Evolutionary conservation across 2,329 filamentous ascomycete genomes (phyloP).

Genomic region (Aspergillus sp.): DNA sequence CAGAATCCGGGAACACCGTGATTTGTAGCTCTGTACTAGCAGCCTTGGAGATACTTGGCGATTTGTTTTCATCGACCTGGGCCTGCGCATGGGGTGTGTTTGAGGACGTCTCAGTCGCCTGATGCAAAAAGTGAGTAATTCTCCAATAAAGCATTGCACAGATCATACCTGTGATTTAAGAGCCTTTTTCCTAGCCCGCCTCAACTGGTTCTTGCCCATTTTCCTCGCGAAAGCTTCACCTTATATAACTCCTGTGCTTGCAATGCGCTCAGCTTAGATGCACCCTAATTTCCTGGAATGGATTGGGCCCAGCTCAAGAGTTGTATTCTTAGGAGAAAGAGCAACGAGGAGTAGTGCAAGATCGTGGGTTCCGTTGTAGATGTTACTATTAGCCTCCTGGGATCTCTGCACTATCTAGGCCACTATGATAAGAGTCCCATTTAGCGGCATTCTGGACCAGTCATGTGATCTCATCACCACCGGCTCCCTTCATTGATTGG

Average conservation of each 20-base stretch:
- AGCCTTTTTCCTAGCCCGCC: conserved; percentile 92
- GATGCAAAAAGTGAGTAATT: conserved; percentile 18
- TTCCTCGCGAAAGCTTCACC: conserved; percentile 50
- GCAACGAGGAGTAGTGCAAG: not conserved
- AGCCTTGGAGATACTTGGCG: conserved; percentile 14
- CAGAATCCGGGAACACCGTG: conserved; percentile 56
- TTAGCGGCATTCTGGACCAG: not conserved
- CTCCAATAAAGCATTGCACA: not conserved
- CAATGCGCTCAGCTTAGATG: not conserved
- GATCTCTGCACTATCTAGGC: not conserved
- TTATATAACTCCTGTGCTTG: not conserved
- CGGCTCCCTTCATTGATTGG: not conserved
- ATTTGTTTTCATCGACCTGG: conserved; percentile 10
- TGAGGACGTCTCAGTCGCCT: conserved; percentile 29
- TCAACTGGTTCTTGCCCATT: conserved; percentile 90
- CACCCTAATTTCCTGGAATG: not conserved
- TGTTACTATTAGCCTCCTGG: not conserved
- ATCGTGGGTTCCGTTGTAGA: not conserved
- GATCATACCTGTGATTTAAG: conserved; percentile 67
- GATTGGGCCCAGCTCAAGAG: too few species aligned
- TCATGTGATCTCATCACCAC: not conserved
- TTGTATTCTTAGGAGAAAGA: not conserved
- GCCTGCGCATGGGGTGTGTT: conserved; percentile 11
- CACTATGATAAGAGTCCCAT: not conserved
- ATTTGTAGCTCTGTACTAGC: conserved; percentile 50